A percentile compares a stretch with the other conserved stretches of the same genome.
These are phyloP conservation scores for Chaetomium strumarium DNA, from an alignment of 2,329 filamentous ascomycete genomes.

Conservation along the genomic window DNA sequence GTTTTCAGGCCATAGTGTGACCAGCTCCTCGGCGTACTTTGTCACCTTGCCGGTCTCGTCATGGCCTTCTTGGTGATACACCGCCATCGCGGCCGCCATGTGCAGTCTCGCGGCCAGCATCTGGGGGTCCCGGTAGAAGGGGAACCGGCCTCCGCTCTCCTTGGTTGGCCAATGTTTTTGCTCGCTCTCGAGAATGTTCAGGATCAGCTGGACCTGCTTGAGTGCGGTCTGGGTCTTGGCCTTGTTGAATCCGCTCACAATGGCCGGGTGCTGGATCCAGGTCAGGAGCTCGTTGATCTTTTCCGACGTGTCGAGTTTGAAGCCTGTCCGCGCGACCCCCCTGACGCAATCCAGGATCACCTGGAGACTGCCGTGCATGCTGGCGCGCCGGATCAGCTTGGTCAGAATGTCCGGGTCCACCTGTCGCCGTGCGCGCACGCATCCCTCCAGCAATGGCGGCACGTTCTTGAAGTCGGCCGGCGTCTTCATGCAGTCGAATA, in stretches of 20 bases:
- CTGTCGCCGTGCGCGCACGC: conserved; percentile 36
- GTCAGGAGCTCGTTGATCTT: conserved; percentile 36
- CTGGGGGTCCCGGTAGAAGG: conserved; percentile 39
- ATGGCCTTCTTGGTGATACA: conserved; percentile 28
- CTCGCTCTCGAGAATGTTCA: conserved; percentile 43
- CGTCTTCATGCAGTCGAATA: conserved; percentile 42
- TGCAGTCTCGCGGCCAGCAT: conserved; percentile 38
- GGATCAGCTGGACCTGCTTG: conserved; percentile 40
- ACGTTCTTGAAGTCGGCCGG: conserved; percentile 49
- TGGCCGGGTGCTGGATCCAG: conserved; percentile 38
- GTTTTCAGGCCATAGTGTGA: conserved; percentile 37
- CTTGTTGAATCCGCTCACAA: conserved; percentile 32
- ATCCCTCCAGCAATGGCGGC: conserved; percentile 44
- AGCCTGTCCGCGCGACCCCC: conserved; percentile 40
- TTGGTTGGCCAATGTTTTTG: conserved; percentile 16
- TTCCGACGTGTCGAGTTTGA: conserved; percentile 39
- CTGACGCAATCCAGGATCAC: conserved; percentile 47
- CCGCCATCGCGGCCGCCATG: conserved; percentile 37
- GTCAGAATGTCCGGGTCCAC: conserved; percentile 31
- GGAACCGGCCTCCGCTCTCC: conserved; percentile 15
- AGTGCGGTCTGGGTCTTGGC: conserved; percentile 38
- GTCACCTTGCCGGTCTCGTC: conserved; percentile 32
- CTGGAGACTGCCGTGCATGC: conserved; percentile 36
- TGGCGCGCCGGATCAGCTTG: conserved; percentile 39
- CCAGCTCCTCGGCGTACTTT: conserved; percentile 34